phyloP scores from a whole-genome alignment of 805 yeast genomes.

The Pichia thaimueangensis region DNA sequence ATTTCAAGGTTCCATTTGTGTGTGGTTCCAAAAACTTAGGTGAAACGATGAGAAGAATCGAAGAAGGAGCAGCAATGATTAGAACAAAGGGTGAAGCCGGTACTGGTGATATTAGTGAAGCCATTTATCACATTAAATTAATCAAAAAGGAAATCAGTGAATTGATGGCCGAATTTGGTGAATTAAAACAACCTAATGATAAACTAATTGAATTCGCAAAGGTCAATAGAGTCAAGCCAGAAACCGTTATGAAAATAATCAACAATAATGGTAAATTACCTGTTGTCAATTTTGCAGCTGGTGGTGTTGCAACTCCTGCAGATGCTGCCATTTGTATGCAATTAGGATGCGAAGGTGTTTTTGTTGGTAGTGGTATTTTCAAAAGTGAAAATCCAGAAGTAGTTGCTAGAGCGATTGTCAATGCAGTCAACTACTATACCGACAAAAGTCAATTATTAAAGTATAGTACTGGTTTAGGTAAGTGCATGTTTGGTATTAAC shows the following conservation, averaged over 20 bases:
- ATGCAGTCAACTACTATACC: constrained; percentile 66
- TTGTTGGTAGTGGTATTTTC: constrained; percentile 76
- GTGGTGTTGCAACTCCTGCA: constrained; percentile 84
- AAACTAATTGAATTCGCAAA: constrained; percentile 47
- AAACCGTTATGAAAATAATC: constrained; percentile 43
- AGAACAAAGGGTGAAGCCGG: constrained; percentile 89
- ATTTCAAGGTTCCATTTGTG: constrained; percentile 69
- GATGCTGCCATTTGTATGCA: constrained; percentile 84
- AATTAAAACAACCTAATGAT: constrained; percentile 32
- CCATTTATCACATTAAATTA: constrained; percentile 64
- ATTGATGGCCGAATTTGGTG: constrained; percentile 24
- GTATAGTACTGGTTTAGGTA: constrained; percentile 64
- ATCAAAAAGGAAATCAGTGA: constrained; percentile 51
- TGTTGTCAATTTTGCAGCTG: constrained; percentile 83
- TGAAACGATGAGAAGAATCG: constrained; percentile 71
- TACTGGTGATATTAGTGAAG: constrained; percentile 81
- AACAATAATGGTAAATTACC: constrained; percentile 57
- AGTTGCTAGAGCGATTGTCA: constrained; percentile 72
- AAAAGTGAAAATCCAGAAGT: constrained; percentile 65
- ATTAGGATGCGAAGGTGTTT: constrained; percentile 72
- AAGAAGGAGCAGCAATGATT: constrained; percentile 84
- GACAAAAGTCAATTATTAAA: constrained; percentile 57
- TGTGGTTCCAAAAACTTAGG: constrained; percentile 81
- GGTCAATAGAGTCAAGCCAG: constrained; percentile 53
- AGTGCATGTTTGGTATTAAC: constrained; percentile 68